Evolutionary conservation across 495 filamentous ascomycete genomes (phyloP), one percentile per base, ranked within the genome.

Genomic region (Penicillium bialowiezense): DNA sequence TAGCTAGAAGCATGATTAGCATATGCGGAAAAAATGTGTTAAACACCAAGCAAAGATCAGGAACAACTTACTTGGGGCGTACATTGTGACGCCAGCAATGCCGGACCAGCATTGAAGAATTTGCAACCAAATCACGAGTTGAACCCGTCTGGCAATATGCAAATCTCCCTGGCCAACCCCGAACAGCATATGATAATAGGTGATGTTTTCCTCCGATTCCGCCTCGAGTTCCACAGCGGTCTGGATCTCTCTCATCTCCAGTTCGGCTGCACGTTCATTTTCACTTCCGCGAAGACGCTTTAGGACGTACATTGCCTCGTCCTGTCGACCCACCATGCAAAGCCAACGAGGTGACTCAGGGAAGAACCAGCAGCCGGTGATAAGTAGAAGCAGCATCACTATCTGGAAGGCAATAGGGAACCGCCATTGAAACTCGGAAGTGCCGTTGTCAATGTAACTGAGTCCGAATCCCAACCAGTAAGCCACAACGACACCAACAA

Each of bases 381-480:
- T 52, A 7, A 83, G 69, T 13, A 73, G 48, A 17, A 78, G 49
- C 1, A 79, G 63, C 2, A 69, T 70, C 23, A 80, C 65, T 37
- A 76, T 74, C 55, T 81, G 79, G 56, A 78, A 80, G 3, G 73
- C 78, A 48, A 83, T 69, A 1, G 69, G 72, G 40, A 81, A 76
- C 13, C 77, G 62, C 78, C 78, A 81, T 38, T 69, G 60, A 26
- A 79, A 62, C 5, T 69, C 43, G 2, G 69, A 70, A 7, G 54
- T 52, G 14, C 72, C 73, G 20, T 61, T 56, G 15, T 76, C 63
- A 21, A 71, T 54, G 52, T 57, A 70, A 1, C 65, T 71, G 17
- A 39, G 73, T 50, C 14, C 71, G 61, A 73, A 82, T 53, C 74
- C 75, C 23, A 83, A 68, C 79, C 79, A 83, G 48, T 79, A 82